These are phyloP conservation scores for Bipolaris oryzae DNA, from an alignment of 2,329 filamentous ascomycete species.

Conservation along the genomic window DNA sequence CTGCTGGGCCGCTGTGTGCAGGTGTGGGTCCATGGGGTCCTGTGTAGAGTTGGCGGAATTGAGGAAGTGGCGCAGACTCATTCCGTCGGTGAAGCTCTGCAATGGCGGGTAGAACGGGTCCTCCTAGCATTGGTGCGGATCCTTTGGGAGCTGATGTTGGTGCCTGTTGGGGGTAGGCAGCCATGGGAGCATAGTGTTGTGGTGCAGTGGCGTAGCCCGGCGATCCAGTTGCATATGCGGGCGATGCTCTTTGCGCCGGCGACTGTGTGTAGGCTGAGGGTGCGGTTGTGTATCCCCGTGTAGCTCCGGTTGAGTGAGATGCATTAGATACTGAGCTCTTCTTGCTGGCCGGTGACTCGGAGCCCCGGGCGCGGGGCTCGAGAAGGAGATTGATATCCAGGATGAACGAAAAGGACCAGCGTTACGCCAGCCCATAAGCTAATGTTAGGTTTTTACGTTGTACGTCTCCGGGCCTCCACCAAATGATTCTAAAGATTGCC, in stretches of 20 bases:
- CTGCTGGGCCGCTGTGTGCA: constrained; percentile 29
- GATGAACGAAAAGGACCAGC: constrained; percentile 65
- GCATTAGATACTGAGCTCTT: constrained; percentile 49
- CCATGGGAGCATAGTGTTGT: constrained; percentile 37
- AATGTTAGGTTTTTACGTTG: constrained; percentile 14
- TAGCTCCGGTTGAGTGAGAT: constrained; percentile 52
- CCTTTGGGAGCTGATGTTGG: constrained; percentile 34
- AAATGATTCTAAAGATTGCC: constrained; percentile 10
- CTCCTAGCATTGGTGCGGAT: constrained; percentile 42
- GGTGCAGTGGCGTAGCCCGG: constrained; percentile 29
- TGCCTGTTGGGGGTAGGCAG: constrained; percentile 35
- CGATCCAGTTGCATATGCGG: constrained; percentile 39
- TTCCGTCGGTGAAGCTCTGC: constrained; percentile 47
- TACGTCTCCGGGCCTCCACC: constrained; percentile 24
- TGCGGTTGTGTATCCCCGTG: constrained; percentile 43
- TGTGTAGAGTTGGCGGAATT: constrained; percentile 48
- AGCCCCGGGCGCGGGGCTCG: constrained; percentile 73
- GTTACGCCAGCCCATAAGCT: constrained; percentile 51
- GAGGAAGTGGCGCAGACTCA: constrained; percentile 48
- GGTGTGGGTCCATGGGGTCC: constrained; percentile 48
- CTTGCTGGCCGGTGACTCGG: constrained; percentile 66
- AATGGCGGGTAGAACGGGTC: constrained; percentile 48
- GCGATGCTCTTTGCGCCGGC: constrained; percentile 41
- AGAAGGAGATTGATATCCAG: constrained; percentile 95
- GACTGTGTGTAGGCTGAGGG: constrained; percentile 46